Evolutionary conservation across 108 stramenopile species (phyloP), one percentile per base, ranked within the genome.

Genomic region (Pseudonitzschia multistriata): DNA sequence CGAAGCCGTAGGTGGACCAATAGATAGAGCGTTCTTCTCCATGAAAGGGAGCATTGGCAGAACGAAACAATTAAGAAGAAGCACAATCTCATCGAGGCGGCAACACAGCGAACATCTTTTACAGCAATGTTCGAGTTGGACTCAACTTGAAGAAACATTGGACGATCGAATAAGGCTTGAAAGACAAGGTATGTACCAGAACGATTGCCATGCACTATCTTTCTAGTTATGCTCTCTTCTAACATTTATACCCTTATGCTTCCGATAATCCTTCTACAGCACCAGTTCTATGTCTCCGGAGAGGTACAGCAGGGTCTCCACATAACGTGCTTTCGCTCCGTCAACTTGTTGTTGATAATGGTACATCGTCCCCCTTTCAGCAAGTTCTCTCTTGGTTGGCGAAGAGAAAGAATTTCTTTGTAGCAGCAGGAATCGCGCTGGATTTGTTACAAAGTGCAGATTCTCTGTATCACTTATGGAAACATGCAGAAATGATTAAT

Each of bases 361-460:
- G 84, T 0, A 27, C 68, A 14, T 60, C 90, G 13, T 81, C 89
- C 49, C 86, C 90, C 8, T 94, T 85, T 64, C 71, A 91, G 27
- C 81, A 85, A 52, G 83, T 94, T 15, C 72, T 94, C 62, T 59
- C 83, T 10, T 94, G 93, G 93, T 66, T 94, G 36, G 85, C 76
- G 49, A 72, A 85, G 72, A 57, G 69, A 40, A 59, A 57, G 22
- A 89, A 94, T 63, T 94, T 87, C 54, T 88, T 82, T 55, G 88
- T 87, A 49, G 93, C 93, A 27, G 85, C 90, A 33, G 79, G 79
- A 42, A 77, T 94, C 49, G 87, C 87, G 3, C 62, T 94, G 10
- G 84, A 78, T 74, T 74, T 94, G 21, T 67, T 91, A 6, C 37
- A 82, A 60, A 89, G 91, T 64, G 62, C 61, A 27, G 84, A 87